Evolutionary conservation across 306 rosid genomes (phyloP), one percentile per base, ranked within the genome.

Genomic region (Morella rubra): DNA sequence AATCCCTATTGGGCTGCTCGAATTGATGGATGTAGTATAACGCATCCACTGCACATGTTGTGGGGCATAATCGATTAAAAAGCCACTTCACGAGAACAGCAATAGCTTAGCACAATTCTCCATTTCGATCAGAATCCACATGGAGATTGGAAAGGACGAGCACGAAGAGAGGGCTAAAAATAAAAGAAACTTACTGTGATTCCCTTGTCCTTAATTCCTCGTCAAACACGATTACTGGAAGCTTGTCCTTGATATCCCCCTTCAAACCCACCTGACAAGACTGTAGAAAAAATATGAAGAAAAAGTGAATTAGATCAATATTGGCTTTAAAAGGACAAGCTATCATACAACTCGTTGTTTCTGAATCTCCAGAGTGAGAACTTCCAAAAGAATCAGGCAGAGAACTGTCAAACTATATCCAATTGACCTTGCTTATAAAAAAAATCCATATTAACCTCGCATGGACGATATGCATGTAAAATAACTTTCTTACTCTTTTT

Each of bases 171-270:
- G 27, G n/a, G 14, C 16, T 32, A 47, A 6, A 32, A 11, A 32
- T 32, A 46, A 24, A 55, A 71, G 66, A 46, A 53, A 70, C 93
- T 85, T 80, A 92, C 97, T 79, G 88, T 20, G 97, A 82, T 80
- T 93, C 97, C 75, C 79, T 88, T 72, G 79, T 80, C 78, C 81
- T 81, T 56, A 84, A 73, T 59, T 88, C 93, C 79, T 91, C 97
- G 80, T 91, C 90, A 84, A 88, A 92, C 14, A 82, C 27, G 77
- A 90, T 75, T 79, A 76, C 84, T 74, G 92, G 89, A 82, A 92
- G 91, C 80, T 87, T 84, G 76, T 93, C 90, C 50, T 87, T 82
- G 69, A 85, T 77, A 81, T 87, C 90, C 20, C 79, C 77, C 22
- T 85, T 88, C 77, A 85, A 82, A 83, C 84, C 90, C 78, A 88